Conservation (phyloP, 805 yeast species). For the Lipomyces sp. region DNA sequence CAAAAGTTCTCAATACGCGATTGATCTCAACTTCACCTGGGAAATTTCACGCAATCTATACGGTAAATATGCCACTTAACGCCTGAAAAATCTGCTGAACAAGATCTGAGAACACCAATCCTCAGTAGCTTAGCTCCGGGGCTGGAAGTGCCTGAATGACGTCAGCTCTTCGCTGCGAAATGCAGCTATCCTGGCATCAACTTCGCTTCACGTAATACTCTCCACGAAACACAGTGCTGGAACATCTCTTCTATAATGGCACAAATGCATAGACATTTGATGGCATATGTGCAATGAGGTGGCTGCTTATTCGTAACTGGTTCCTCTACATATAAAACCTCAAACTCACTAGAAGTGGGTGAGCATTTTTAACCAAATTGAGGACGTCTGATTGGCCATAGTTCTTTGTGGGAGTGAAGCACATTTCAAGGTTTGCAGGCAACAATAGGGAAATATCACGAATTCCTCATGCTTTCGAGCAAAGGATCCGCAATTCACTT, state of each 20-base stretch:
- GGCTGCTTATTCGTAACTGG: no score
- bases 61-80: background rate
- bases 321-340: background rate
- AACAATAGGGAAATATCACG: background rate
- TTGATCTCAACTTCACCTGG: background rate
- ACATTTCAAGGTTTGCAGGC: background rate
- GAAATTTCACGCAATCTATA: background rate
- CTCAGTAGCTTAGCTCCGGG: slow-evolving; percentile 1
- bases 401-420: background rate
- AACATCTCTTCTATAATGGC: no score
- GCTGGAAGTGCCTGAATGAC: slow-evolving; percentile 6
- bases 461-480: background rate
- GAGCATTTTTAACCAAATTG: background rate
- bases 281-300: no score
- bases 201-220: background rate
- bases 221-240: background rate
- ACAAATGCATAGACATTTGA: no score
- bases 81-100: background rate
- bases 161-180: background rate
- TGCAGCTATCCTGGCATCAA: background rate
- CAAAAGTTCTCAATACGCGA: background rate
- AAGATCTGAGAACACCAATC: background rate
- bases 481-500: no score
- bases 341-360: background rate
- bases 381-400: slow-evolving; percentile 19